Conservation (phyloP, 768 basidiomycete genomes). For the Trametes sanguinea region DNA sequence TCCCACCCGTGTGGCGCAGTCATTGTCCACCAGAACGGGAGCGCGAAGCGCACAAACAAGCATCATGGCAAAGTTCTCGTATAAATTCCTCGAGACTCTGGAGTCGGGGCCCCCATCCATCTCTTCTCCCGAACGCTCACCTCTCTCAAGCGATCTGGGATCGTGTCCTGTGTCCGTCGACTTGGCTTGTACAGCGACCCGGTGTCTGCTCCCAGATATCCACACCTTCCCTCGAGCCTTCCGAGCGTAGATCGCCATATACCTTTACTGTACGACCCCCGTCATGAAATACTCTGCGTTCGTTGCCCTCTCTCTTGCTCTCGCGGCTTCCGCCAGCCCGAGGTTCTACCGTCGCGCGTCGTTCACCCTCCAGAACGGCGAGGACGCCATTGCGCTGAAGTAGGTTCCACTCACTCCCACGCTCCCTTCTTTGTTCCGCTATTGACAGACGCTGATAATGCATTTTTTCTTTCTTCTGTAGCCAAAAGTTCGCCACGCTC, state of each 20-base stretch:
- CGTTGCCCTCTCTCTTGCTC: constrained; percentile 32
- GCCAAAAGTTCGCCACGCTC: constrained; percentile 49
- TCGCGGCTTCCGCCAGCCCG: constrained; percentile 32
- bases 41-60: constrained; percentile 1
- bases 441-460: no score
- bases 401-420: constrained; percentile 9
- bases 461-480: constrained; percentile 11
- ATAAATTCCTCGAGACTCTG: neutral
- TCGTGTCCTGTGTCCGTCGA: constrained; percentile 14
- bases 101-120: neutral
- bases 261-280: constrained; percentile 7
- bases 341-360: constrained; percentile 15
- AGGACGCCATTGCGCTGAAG: constrained; percentile 35
- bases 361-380: constrained; percentile 31
- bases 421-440: no score
- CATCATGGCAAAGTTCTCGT: neutral
- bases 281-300: constrained; percentile 44
- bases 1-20: neutral
- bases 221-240: constrained; percentile 14
- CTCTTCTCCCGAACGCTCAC: constrained; percentile 5
- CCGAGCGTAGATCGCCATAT: constrained; percentile 18
- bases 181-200: constrained; percentile 18
- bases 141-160: constrained; percentile 14
- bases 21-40: constrained; percentile 3
- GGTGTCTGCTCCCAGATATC: constrained; percentile 15